Evolutionary conservation across 257 asterid genomes (phyloP).

Genomic region (Linaria vulgaris): DNA sequence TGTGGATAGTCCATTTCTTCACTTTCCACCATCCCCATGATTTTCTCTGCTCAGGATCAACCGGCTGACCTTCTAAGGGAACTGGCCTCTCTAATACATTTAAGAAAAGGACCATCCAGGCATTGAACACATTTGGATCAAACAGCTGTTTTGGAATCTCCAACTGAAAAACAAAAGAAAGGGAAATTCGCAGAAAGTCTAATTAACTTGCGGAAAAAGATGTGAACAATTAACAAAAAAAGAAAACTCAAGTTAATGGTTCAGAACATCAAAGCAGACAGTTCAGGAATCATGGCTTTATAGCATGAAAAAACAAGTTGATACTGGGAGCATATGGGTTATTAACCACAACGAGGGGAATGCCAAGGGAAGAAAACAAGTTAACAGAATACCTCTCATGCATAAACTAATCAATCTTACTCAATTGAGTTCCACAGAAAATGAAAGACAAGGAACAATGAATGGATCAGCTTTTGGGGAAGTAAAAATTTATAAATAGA

Average conservation of each 20-base stretch:
- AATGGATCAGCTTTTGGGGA: not conserved
- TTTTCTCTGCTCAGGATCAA: constrained; percentile 83
- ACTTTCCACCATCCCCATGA: constrained; percentile 99
- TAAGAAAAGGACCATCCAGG: constrained; percentile 94
- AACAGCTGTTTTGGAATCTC: constrained; percentile 92
- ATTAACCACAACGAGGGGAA: not conserved
- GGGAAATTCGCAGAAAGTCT: not conserved
- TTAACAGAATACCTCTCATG: not conserved
- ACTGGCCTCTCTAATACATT: constrained; percentile 93
- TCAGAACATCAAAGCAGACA: not conserved
- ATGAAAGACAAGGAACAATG: not conserved
- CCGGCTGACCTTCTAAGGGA: constrained; percentile 86
- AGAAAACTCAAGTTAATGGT: not conserved
- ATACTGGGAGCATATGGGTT: not conserved
- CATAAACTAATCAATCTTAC: not conserved
- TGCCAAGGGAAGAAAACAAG: not conserved
- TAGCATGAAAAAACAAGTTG: not conserved
- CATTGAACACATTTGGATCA: constrained; percentile 87
- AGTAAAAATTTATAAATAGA: too few relatives aligned
- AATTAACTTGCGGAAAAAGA: not conserved
- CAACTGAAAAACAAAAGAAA: constrained; percentile 47
- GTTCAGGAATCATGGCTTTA: not conserved
- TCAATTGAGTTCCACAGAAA: not conserved
- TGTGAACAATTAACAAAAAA: not conserved
- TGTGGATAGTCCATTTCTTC: constrained; percentile 96